phyloP scores from a whole-genome alignment of 768 basidiomycete species.

The Trametes elegans region DNA sequence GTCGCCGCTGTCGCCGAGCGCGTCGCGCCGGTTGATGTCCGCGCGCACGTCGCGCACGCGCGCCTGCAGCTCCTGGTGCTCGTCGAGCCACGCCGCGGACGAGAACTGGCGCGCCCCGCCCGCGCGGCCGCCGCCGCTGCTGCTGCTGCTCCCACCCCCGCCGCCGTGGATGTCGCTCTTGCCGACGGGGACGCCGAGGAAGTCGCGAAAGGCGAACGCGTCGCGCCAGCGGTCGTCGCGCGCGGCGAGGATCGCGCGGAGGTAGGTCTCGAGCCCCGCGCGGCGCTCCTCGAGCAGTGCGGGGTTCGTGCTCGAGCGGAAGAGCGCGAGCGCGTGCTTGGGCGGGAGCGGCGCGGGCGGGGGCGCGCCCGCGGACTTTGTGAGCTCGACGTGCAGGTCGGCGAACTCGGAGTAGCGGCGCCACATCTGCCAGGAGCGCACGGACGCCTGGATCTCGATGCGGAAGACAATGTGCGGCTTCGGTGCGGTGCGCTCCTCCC shows the following conservation, averaged over 20 bases:
- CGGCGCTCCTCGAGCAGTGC: conserved; percentile 76
- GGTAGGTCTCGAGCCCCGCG: conserved; percentile 74
- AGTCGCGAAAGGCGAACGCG: conserved; percentile 74
- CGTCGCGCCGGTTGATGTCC: conserved; percentile 84
- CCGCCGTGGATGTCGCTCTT: conserved; percentile 34
- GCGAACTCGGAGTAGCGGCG: conserved; percentile 94
- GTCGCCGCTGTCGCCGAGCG: conserved; percentile 74
- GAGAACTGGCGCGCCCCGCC: conserved; percentile 54
- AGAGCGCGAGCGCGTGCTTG: conserved; percentile 75
- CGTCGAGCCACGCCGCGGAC: conserved; percentile 83
- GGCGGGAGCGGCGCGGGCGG: conserved; percentile 82
- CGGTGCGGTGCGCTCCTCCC: conserved; percentile 66
- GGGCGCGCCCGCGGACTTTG: conserved; percentile 71
- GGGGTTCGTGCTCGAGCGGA: conserved; percentile 55
- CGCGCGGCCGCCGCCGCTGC: conserved; percentile 28
- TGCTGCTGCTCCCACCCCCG: conserved; percentile 39
- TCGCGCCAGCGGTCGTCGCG: conserved; percentile 86
- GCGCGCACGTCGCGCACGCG: conserved; percentile 81
- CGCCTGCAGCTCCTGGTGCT: conserved; percentile 75
- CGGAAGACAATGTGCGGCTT: conserved; percentile 81
- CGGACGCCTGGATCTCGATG: conserved; percentile 83
- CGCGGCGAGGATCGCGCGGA: conserved; percentile 80
- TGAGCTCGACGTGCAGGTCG: conserved; percentile 79
- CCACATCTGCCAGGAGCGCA: conserved; percentile 93
- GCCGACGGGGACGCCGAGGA: conserved; percentile 79